Evolutionary conservation across 139 green algal genomes (phyloP).

Genomic region (Tetradesmus lagerheimii): DNA sequence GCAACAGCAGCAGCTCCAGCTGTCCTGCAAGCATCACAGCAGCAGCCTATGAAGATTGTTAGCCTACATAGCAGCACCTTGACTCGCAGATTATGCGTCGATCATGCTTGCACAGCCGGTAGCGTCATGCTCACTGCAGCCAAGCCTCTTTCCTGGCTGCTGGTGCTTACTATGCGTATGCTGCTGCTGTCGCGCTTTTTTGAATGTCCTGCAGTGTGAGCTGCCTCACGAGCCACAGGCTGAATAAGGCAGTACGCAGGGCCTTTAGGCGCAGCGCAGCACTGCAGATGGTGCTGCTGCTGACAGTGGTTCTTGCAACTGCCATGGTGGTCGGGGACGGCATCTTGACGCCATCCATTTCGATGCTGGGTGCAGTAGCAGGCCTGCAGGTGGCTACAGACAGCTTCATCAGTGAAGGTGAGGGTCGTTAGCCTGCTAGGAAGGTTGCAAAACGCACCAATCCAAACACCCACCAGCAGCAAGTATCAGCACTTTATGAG

Average conservation of each 20-base stretch:
- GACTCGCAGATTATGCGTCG: too few relatives aligned
- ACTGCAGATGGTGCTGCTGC: conserved; percentile 36
- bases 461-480: too few relatives aligned
- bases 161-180: too few relatives aligned
- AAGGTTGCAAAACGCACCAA: too few relatives aligned
- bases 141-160: not conserved
- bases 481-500: too few relatives aligned
- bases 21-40: not conserved
- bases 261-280: conserved; percentile 19
- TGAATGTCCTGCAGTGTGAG: not conserved
- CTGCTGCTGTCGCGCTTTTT: not conserved
- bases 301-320: conserved; percentile 10
- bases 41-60: too few relatives aligned
- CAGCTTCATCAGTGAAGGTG: not conserved
- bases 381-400: conserved; percentile 22
- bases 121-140: not conserved
- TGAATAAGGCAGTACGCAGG: conserved; percentile 13
- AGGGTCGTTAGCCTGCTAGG: too few relatives aligned
- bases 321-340: conserved; percentile 27
- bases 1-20: not conserved
- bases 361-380: conserved; percentile 13
- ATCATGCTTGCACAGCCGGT: not conserved
- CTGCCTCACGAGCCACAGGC: not conserved
- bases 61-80: too few relatives aligned
- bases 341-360: conserved; percentile 27